Conservation (phyloP, 768 basidiomycete genomes). For the Xerocomellus amylosporus region DNA sequence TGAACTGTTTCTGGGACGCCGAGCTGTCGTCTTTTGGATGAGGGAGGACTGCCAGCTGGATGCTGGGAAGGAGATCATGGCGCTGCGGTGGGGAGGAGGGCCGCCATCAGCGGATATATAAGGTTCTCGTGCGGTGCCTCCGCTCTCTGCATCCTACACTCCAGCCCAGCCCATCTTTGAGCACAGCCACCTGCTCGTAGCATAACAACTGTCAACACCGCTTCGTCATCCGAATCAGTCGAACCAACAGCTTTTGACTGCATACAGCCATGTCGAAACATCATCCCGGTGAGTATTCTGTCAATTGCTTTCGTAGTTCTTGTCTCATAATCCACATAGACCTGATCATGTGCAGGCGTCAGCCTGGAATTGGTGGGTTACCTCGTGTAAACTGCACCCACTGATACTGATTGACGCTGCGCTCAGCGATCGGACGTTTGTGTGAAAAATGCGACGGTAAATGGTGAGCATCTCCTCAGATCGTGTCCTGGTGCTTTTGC, state of each 20-base stretch:
- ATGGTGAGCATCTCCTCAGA: constrained; percentile 60
- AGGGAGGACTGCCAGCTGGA: constrained; percentile 30
- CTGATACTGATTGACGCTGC: constrained; percentile 7
- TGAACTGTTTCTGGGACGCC: constrained; percentile 9
- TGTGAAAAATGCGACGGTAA: constrained; percentile 99
- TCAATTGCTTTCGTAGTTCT: background rate
- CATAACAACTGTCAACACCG: constrained; percentile 14
- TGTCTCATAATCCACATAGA: constrained; percentile 46
- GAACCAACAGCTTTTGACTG: background rate
- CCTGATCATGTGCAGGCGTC: constrained; percentile 97
- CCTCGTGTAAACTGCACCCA: background rate
- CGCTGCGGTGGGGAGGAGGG: background rate
- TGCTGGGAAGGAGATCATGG: constrained; percentile 35
- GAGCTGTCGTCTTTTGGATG: constrained; percentile 15
- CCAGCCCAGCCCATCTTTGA: no score
- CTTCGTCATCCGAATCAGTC: background rate
- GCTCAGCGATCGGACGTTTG: constrained; percentile 88
- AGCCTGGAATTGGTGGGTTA: constrained; percentile 89
- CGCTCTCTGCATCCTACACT: background rate
- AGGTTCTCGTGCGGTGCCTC: background rate
- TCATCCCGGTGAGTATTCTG: constrained; percentile 61
- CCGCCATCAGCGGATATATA: constrained; percentile 6
- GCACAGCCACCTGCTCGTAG: constrained; percentile 15
- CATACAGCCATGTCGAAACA: constrained; percentile 75
- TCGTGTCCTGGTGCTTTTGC: background rate